phyloP scores from a whole-genome alignment of 2,329 filamentous ascomycete species.

The Pyrenochaeta sp. region DNA sequence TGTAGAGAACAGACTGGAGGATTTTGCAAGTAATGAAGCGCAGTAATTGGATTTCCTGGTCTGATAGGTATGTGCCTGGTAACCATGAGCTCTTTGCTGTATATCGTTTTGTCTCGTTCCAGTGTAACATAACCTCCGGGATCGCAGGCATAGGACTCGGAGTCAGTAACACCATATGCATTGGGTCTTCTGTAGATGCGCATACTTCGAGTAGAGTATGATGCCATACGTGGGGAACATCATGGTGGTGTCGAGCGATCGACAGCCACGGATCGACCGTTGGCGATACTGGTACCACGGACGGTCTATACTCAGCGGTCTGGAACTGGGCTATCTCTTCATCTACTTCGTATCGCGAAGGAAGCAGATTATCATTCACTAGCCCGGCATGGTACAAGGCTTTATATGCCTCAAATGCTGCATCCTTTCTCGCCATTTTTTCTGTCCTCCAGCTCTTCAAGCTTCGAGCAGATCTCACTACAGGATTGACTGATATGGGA shows the following conservation, averaged over 20 bases:
- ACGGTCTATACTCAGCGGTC: slow-evolving; percentile 34
- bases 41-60: slow-evolving; percentile 28
- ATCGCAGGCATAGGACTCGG: slow-evolving; percentile 30
- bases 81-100: slow-evolving; percentile 24
- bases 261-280: slow-evolving; percentile 43
- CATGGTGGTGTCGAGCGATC: slow-evolving; percentile 22
- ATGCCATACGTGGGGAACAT: slow-evolving; percentile 25
- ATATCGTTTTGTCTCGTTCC: slow-evolving; percentile 41
- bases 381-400: slow-evolving; percentile 74
- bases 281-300: slow-evolving; percentile 34
- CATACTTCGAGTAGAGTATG: slow-evolving; percentile 27
- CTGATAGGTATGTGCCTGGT: slow-evolving; percentile 9
- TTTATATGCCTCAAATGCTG: slow-evolving; percentile 81
- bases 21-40: slow-evolving; percentile 37
- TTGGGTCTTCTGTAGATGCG: slow-evolving; percentile 15
- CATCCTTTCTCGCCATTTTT: slow-evolving; percentile 78
- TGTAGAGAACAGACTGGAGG: slow-evolving; percentile 34
- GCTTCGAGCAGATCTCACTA: slow-evolving; percentile 65
- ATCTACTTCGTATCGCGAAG: slow-evolving; percentile 54
- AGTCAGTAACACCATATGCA: slow-evolving; percentile 33
- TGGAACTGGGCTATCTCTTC: slow-evolving; percentile 31
- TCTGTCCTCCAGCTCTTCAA: slow-evolving; percentile 72
- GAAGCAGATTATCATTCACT: slow-evolving; percentile 80
- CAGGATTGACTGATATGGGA: slow-evolving; percentile 72
- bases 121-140: slow-evolving; percentile 34